Percentiles rank a stretch among this genome's conserved stretches.
Evolutionary conservation across 805 yeast species (phyloP).

Genomic region (Komagataella kurtzmanii): DNA sequence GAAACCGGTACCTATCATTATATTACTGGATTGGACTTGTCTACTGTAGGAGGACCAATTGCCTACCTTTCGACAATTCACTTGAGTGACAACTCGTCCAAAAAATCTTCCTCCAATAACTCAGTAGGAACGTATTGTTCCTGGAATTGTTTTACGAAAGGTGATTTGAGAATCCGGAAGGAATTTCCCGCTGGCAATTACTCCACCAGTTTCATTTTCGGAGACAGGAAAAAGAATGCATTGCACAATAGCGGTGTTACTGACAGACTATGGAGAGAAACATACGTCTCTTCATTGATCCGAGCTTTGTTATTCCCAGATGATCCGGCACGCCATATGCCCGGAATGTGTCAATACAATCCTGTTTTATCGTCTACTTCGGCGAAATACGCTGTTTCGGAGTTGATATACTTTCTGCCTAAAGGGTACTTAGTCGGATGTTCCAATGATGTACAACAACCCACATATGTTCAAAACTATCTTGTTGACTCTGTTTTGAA

Average conservation of each 20-base stretch:
- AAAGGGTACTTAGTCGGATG: conserved; percentile 35
- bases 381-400: conserved; percentile 20
- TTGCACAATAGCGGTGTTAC: conserved; percentile 31
- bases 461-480: conserved; percentile 30
- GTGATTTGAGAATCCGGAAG: conserved; percentile 61
- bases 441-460: conserved; percentile 16
- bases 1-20: conserved; percentile 44
- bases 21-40: conserved; percentile 38
- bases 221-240: conserved; percentile 39
- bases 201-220: conserved; percentile 32
- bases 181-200: conserved; percentile 31
- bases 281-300: conserved; percentile 42
- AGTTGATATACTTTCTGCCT: conserved; percentile 30
- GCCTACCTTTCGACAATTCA: conserved; percentile 36
- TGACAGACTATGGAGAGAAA: conserved; percentile 50
- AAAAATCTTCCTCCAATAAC: conserved; percentile 13
- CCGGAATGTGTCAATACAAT: conserved; percentile 43
- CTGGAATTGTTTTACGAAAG: conserved; percentile 59
- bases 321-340: conserved; percentile 39
- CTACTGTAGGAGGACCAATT: conserved; percentile 38
- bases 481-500: conserved; percentile 37
- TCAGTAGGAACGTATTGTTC: conserved; percentile 43
- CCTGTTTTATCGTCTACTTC: conserved; percentile 21
- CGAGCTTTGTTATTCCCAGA: conserved; percentile 39
- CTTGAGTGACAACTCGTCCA: conserved; percentile 17